Percentiles rank a stretch among this genome's conserved stretches.
These are phyloP conservation scores for Dendrobium officinale DNA, from an alignment of 106 monocot genomes.

Conservation along the genomic window DNA sequence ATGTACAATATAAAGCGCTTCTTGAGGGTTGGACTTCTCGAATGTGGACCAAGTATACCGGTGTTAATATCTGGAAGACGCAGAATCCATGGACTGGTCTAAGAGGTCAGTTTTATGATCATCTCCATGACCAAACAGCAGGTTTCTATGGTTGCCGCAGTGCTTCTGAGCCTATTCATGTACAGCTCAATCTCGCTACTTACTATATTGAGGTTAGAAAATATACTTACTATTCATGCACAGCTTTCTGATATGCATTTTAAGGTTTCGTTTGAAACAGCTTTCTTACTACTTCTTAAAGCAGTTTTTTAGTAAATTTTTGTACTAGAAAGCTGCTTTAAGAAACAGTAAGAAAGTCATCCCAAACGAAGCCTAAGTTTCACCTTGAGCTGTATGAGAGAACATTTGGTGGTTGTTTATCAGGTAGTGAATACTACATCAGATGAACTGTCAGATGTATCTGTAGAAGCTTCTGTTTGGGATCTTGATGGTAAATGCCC, in stretches of 20 bases:
- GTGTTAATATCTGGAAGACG: slow-evolving; percentile 93
- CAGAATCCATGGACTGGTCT: slow-evolving; percentile 99
- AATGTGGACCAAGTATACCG: slow-evolving; percentile 96
- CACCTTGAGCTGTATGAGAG: no score
- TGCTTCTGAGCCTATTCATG: slow-evolving; percentile 91
- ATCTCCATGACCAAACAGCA: slow-evolving; percentile 93
- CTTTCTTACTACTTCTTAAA: no score
- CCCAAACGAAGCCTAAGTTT: no score
- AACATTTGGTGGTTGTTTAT: neutral
- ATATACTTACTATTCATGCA: neutral
- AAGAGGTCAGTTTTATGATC: slow-evolving; percentile 96
- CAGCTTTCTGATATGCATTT: neutral
- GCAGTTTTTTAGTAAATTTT: no score
- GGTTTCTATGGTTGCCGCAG: slow-evolving; percentile 95
- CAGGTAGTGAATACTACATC: slow-evolving; percentile 89
- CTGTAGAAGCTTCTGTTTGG: slow-evolving; percentile 90
- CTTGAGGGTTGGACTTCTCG: slow-evolving; percentile 88
- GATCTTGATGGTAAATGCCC: slow-evolving; percentile 74
- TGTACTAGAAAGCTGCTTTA: no score
- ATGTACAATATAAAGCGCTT: slow-evolving; percentile 90
- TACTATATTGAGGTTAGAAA: slow-evolving; percentile 73
- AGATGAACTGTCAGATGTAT: slow-evolving; percentile 49
- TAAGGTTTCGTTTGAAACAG: no score
- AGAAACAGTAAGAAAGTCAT: no score
- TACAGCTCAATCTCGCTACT: slow-evolving; percentile 77